A percentile compares a stretch with the other conserved stretches of the same genome.
phyloP scores from a whole-genome alignment of 768 basidiomycete species.

The Tephrocybe rancida region DNA sequence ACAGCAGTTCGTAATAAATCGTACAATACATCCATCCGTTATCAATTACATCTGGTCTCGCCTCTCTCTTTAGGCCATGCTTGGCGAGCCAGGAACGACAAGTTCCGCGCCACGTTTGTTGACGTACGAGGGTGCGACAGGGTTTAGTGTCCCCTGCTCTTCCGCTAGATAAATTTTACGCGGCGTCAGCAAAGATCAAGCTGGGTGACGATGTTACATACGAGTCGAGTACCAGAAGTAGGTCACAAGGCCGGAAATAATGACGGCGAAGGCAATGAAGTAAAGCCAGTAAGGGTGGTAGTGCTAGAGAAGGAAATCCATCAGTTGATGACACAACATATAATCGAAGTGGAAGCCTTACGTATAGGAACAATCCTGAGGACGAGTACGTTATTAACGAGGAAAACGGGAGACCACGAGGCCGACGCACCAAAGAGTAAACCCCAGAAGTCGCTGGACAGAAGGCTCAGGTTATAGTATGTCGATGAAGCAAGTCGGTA shows the following conservation, averaged over 20 bases:
- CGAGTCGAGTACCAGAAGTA: conserved; percentile 89
- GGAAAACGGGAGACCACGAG: conserved; percentile 3
- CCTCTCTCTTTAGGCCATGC: neutral
- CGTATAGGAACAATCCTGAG: conserved; percentile 53
- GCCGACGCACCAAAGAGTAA: conserved; percentile 65
- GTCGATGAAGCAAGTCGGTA: conserved; percentile 87
- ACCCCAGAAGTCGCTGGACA: conserved; percentile 90
- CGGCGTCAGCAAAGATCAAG: conserved; percentile 2
- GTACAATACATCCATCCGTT: neutral
- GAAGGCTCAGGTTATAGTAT: conserved; percentile 81
- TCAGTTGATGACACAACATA: neutral
- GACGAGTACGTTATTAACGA: neutral
- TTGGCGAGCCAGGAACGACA: neutral
- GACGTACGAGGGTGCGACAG: conserved; percentile 22
- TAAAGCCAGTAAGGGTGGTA: conserved; percentile 88
- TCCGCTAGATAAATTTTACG: conserved; percentile 22
- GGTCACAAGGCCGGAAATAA: conserved; percentile 71
- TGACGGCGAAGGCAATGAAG: conserved; percentile 76
- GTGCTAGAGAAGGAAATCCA: conserved; percentile 46
- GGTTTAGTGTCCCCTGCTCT: conserved; percentile 23
- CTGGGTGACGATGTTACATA: conserved; percentile 39
- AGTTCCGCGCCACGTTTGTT: conserved; percentile 18
- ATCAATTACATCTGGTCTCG: neutral
- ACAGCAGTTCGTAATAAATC: neutral
- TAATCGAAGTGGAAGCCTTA: conserved; percentile 19